Evolutionary conservation across 441 rosid species (phyloP), one percentile per base, ranked within the genome.

Genomic region (Breynia disticha): DNA sequence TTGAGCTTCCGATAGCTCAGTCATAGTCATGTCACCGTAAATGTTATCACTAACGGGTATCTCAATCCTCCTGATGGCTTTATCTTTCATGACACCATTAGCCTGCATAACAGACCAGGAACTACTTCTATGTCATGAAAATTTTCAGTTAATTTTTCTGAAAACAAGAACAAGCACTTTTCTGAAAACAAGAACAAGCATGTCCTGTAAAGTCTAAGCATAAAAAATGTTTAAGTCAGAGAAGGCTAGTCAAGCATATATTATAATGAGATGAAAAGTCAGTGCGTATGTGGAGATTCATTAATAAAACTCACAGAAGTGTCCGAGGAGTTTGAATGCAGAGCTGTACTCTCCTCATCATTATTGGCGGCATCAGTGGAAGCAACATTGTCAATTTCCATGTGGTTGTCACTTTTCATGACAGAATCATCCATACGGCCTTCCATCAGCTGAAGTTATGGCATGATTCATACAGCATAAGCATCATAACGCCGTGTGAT

Each of bases 1-100:
- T 49, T 63, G 67, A 43, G 79, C 79, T 67, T 68, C 67, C 32
- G 52, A 55, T 59, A 80, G 76, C 66, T 80, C 78, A 56, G 59
- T 63, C 46, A 55, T 54, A 7, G 68, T 69, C 70, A 72, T 69
- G 55, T 79, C 81, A 54, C 79, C 79, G 43, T 64, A 72, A 51
- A 78, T 41, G 37, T 54, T 71, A 74, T 69, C 78, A 43, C 59
- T 66, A 43, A 80, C 55, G 16, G 76, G 80, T 52, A 80, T 52
- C 58, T 69, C 67, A 59, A 60, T 54, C 68, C 76, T 73, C 49
- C 52, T 63, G 57, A 62, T 37, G 7, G 38, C 63, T 57, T 71
- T 72, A 28, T 72, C 66, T 50, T 52, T 63, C 20, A 46, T n/a
- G 13, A 19, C 14, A 38, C 68, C 70, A 51, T 63, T 67, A 50